Percentiles rank a stretch among this genome's conserved stretches.
These are phyloP conservation scores for Lagerstroemia speciosa DNA, from an alignment of 345 rosid genomes.

Conservation along the genomic window DNA sequence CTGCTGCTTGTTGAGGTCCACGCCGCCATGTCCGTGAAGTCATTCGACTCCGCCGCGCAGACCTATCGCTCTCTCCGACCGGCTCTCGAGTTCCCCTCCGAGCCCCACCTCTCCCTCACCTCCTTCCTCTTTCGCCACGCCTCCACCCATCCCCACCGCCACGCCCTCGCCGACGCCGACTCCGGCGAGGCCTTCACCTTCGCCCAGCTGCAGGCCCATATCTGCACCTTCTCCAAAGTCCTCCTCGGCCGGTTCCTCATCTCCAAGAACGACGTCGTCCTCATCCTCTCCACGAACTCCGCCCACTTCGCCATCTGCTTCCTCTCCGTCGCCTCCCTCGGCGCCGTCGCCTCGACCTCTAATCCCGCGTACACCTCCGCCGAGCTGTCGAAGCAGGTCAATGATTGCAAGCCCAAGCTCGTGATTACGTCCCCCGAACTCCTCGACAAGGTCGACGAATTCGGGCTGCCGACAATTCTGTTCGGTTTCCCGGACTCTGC, in stretches of 20 bases:
- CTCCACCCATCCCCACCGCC: constrained; percentile 19
- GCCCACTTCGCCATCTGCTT: constrained; percentile 27
- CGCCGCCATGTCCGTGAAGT: neutral
- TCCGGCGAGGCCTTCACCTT: constrained; percentile 23
- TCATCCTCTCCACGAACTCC: constrained; percentile 34
- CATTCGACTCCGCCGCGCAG: constrained; percentile 13
- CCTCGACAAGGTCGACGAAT: constrained; percentile 21
- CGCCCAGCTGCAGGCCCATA: constrained; percentile 22
- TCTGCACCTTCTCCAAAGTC: constrained; percentile 25
- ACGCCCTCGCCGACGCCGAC: constrained; percentile 30
- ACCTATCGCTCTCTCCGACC: constrained; percentile 31
- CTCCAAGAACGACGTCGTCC: constrained; percentile 24
- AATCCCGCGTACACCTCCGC: constrained; percentile 29
- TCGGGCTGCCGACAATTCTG: constrained; percentile 23
- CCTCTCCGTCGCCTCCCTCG: constrained; percentile 29
- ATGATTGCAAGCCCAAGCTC: constrained; percentile 30
- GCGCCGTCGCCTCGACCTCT: constrained; percentile 38
- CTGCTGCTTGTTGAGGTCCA: too few relatives aligned
- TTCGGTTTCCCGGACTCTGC: constrained; percentile 4
- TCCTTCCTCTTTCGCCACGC: constrained; percentile 24
- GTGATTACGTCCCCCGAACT: constrained; percentile 27
- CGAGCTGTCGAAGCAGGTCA: constrained; percentile 31
- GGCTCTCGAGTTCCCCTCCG: constrained; percentile 19
- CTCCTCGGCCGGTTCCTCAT: constrained; percentile 20
- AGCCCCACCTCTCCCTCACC: constrained; percentile 22